A percentile compares a stretch with the other conserved stretches of the same genome.
Conservation (phyloP, 2,329 filamentous ascomycete species). For the Arthrobotrys conoides region DNA sequence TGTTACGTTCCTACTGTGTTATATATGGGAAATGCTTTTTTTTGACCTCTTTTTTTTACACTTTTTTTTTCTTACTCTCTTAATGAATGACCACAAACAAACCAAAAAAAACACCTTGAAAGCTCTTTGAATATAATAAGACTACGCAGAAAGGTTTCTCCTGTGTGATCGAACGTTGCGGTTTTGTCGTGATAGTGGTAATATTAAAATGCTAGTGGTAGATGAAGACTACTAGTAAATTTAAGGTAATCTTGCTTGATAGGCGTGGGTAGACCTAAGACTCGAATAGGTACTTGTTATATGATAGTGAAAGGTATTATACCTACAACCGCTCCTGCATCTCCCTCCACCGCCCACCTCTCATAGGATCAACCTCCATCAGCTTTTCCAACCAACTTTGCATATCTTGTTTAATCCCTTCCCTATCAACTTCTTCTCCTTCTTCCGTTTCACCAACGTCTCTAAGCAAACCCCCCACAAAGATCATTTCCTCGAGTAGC, state of each 20-base stretch:
- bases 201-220: background rate
- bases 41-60: background rate
- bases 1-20: constrained; percentile 63
- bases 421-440: background rate
- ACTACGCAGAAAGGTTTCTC: background rate
- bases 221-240: background rate
- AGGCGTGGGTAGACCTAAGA: background rate
- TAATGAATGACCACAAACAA: constrained; percentile 61
- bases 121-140: constrained; percentile 14
- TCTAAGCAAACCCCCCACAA: constrained; percentile 21
- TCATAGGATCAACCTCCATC: constrained; percentile 51
- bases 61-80: constrained; percentile 32
- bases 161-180: background rate
- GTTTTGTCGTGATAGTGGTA: background rate
- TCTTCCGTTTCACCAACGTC: background rate
- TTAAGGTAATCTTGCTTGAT: too few species aligned
- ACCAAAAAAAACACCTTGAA: constrained; percentile 19
- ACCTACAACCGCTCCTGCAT: constrained; percentile 22
- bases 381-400: constrained; percentile 43
- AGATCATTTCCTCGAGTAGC: constrained; percentile 53
- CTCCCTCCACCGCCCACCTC: constrained; percentile 50
- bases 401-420: constrained; percentile 29
- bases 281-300: background rate
- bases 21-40: constrained; percentile 61
- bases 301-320: background rate